Evolutionary conservation across 257 asterid species (phyloP).

Genomic region (Echites panduratus): DNA sequence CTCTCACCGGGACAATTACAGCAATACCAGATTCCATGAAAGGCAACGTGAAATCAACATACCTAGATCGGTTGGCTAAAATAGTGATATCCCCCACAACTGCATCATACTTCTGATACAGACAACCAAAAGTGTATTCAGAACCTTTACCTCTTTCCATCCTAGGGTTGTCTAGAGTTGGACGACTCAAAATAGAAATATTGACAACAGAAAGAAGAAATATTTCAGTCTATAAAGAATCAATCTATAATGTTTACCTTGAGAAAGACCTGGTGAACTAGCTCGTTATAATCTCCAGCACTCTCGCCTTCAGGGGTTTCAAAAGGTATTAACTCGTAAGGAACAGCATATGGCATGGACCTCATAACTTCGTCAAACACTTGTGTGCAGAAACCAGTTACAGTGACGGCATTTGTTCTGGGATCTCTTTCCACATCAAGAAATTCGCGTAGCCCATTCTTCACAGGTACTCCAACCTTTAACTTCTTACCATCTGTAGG

Average conservation of each 20-base stretch:
- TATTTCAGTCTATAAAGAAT: neutral
- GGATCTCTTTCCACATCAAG: conserved; percentile 26
- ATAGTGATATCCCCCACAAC: conserved; percentile 49
- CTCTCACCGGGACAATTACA: conserved; percentile 35
- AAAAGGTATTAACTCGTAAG: conserved; percentile 22
- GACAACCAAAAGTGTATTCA: conserved; percentile 1
- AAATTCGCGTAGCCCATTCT: conserved; percentile 32
- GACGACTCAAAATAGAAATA: no score
- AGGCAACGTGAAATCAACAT: conserved; percentile 49
- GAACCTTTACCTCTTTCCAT: neutral
- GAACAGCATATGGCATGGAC: conserved; percentile 30
- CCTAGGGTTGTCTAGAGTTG: no score
- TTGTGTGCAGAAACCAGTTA: conserved; percentile 38
- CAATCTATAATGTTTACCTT: conserved; percentile 19
- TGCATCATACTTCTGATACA: conserved; percentile 32
- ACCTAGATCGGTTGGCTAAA: conserved; percentile 38
- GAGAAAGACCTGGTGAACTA: conserved; percentile 20
- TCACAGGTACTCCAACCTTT: conserved; percentile 37
- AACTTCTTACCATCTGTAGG: conserved; percentile 26
- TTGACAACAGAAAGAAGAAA: no score
- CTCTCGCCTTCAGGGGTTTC: neutral
- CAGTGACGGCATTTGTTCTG: conserved; percentile 20
- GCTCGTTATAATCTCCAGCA: conserved; percentile 19
- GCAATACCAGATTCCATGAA: conserved; percentile 42
- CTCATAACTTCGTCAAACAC: conserved; percentile 33